Base-by-base conservation (phyloP, 2,329 filamentous ascomycete species). In the Epichloe glyceriae region DNA sequence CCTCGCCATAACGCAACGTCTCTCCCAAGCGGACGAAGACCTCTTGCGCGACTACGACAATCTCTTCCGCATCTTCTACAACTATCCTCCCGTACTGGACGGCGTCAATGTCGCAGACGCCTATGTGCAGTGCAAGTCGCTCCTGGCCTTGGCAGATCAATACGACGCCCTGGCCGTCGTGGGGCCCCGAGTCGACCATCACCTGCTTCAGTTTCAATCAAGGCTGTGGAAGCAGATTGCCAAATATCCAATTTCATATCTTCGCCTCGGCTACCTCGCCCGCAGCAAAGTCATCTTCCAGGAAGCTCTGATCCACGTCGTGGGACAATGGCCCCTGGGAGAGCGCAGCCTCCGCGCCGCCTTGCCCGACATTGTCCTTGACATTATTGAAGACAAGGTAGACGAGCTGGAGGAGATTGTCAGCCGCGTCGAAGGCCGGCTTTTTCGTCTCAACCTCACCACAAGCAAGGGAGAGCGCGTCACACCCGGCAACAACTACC, bases 181-280 rank as follows among this genome's bases (percentile, higher is more conserved):
- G 8, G 90, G 90, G 0, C 87, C 88, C 1, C 80, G 91, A 38
- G 86, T 96, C 43, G 91, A 96, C 67, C 90, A 97, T 69, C 91
- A 97, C 65, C 75, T 97, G 14, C 73, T 97, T 15, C 88, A 93
- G 59, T 97, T 96, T 65, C 88, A 93, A 60, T 86, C 85, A 20
- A 80, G 88, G 2, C 76, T 97, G 2, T 96, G 90, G 85, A 95
- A 93, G 67, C 91, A 96, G 67, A 94, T 96, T 55, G 89, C 90
- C 49, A 96, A 95, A 68, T 96, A 96, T 63, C 90, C 91, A 12
- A 87, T 93, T 46, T 89, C 83, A 53, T 97, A 96, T 63, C 78
- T 96, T 46, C 90, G 90, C 52, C 78, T 97, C 1, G 90, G 89
- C 38, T 95, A 89, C 61, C 76, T 95, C 41, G 85, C 89, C 8